Evolutionary conservation across 2,329 filamentous ascomycete species (phyloP).

Genomic region (Pseudodiploospora longispora): DNA sequence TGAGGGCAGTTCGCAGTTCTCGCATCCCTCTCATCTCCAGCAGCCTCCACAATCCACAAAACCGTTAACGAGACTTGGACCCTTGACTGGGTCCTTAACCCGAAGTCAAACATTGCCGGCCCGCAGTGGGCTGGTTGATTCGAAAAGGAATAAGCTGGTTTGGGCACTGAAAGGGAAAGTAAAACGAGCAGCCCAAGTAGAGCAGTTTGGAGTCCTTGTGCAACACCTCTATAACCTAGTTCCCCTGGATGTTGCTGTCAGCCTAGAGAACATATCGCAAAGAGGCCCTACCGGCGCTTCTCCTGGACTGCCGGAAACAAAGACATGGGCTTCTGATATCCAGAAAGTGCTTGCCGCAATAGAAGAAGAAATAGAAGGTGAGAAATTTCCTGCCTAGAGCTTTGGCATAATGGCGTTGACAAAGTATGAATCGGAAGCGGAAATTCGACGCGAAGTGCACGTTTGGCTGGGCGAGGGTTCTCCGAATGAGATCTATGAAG

Average conservation of each 20-base stretch:
- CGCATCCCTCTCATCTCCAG: no score
- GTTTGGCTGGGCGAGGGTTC: conserved; percentile 10
- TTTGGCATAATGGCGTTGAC: no score
- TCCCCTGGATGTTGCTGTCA: neutral
- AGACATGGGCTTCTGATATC: no score
- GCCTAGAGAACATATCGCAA: no score
- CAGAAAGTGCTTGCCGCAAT: neutral
- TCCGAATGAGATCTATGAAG: conserved; percentile 12
- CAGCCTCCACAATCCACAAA: no score
- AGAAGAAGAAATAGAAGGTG: conserved; percentile 1
- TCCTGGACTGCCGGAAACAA: no score
- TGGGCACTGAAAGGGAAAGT: conserved; percentile 11
- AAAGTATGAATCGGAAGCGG: neutral
- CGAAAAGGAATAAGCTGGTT: conserved; percentile 4
- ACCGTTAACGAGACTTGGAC: no score
- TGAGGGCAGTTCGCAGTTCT: neutral
- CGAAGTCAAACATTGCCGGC: no score
- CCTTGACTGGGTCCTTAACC: no score
- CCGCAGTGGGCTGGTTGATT: no score
- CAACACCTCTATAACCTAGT: conserved; percentile 9
- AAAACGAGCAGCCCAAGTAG: conserved; percentile 6
- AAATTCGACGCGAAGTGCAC: conserved; percentile 8
- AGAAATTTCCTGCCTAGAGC: no score
- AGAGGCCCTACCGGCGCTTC: neutral
- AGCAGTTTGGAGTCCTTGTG: conserved; percentile 4